These are phyloP conservation scores for barrel medic (Medicago truncatula) DNA, from an alignment of 306 rosid genomes.

Conservation along the genomic window MtrunA17r5.0-ANR NC_053042.1:36138001-36138500, in stretches of 20 bases:
- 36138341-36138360: neutral
- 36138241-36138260: neutral
- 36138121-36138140: neutral
- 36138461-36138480: constrained; percentile 77
- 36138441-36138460: constrained; percentile 95
- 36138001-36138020: constrained; percentile 1
- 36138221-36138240: neutral
- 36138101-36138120: neutral
- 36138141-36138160: neutral
- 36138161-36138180: constrained; percentile 16
- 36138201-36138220: constrained; percentile 10
- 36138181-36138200: neutral
- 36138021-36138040: neutral
- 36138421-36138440: constrained; percentile 95
- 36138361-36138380: neutral
- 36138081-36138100: neutral
- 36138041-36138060: neutral
- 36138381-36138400: constrained; percentile 89
- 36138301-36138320: constrained; percentile 20
- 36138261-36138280: neutral
- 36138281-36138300: neutral
- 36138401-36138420: constrained; percentile 93
- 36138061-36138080: neutral
- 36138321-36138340: constrained; percentile 9
- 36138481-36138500: constrained; percentile 76